Evolutionary conservation across 2,329 filamentous ascomycete genomes (phyloP), one percentile per base, ranked within the genome.

Genomic region (Fusarium luffae): DNA sequence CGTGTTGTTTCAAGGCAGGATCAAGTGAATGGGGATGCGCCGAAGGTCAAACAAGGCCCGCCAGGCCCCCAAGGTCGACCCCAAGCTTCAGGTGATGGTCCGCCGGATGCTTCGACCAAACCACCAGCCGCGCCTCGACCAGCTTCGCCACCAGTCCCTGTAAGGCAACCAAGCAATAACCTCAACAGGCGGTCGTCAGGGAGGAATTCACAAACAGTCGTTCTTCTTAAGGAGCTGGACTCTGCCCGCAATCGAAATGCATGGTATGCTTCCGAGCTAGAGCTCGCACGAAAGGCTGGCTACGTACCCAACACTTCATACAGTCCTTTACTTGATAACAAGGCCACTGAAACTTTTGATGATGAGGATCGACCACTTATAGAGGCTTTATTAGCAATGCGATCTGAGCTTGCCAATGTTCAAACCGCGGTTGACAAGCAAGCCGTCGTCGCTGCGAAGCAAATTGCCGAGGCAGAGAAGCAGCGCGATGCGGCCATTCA

Each of bases 201-300:
- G 69, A 78, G 87, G 77, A 86, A 89, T 75, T 85, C 88, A 10
- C 89, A 91, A 71, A 91, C 91, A 2, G 91, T 93, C 68, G 90
- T 92, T 1, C 80, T 98, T 14, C 85, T 93, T 16, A 95, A 96
- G 77, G 96, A 99, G 77, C 85, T 99, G 4, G 95, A 99, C 77
- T 86, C 89, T 11, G 87, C 91, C 5, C 93, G 93, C 75, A 96
- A 92, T 76, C 89, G 92, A 54, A 98, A 97, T 80, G 95, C 95
- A 1, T 99, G 96, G 96, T 98, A 97, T 79, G 93, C 94, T 10
- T 98, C 95, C 0, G 96, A 99, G 80, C 85, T 99, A 47, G 93
- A 97, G 61, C 84, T 99, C 68, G 97, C 96, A 9, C 90, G 92
- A 51, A 97, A 97, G 80, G 89, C 93, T 42, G 96, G 96, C 7